phyloP scores from a whole-genome alignment of 805 yeast genomes.

The Clavispora carvajalis region DNA sequence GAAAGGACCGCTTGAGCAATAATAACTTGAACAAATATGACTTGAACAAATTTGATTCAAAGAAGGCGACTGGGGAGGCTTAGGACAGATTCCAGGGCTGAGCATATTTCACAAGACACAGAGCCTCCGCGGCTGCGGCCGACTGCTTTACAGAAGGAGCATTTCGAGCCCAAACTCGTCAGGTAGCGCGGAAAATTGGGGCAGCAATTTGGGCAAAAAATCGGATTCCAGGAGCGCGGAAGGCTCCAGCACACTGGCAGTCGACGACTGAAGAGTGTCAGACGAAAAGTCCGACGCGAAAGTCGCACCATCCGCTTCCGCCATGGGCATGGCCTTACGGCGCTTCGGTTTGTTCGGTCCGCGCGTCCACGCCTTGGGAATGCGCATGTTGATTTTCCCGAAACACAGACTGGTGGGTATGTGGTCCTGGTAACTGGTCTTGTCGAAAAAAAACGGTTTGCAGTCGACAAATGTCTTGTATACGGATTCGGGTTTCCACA shows the following conservation, averaged over 20 bases:
- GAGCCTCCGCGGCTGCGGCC: too few relatives aligned
- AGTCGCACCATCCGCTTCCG: not conserved
- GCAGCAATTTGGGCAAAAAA: not conserved
- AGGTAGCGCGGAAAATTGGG: not conserved
- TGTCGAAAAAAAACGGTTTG: slow-evolving; percentile 24
- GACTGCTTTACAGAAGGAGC: not conserved
- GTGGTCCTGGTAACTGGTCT: slow-evolving; percentile 22
- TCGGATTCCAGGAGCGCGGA: not conserved
- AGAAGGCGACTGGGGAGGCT: too few relatives aligned
- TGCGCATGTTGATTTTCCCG: slow-evolving; percentile 37
- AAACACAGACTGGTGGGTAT: slow-evolving; percentile 31
- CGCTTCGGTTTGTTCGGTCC: slow-evolving; percentile 15
- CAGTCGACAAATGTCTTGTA: slow-evolving; percentile 14
- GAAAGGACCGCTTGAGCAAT: too few relatives aligned
- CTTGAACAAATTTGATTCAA: too few relatives aligned
- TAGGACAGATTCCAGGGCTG: too few relatives aligned
- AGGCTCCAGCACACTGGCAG: slow-evolving; percentile 4
- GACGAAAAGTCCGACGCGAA: not conserved
- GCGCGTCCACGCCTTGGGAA: slow-evolving; percentile 35
- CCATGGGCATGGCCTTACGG: not conserved
- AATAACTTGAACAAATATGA: not conserved
- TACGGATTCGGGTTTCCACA: slow-evolving; percentile 17
- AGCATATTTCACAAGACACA: too few relatives aligned
- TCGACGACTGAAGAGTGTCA: slow-evolving; percentile 2
- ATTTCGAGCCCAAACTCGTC: not conserved